phyloP scores from a whole-genome alignment of 2,329 filamentous ascomycete genomes.

The Erysiphe neolycopersici region DNA sequence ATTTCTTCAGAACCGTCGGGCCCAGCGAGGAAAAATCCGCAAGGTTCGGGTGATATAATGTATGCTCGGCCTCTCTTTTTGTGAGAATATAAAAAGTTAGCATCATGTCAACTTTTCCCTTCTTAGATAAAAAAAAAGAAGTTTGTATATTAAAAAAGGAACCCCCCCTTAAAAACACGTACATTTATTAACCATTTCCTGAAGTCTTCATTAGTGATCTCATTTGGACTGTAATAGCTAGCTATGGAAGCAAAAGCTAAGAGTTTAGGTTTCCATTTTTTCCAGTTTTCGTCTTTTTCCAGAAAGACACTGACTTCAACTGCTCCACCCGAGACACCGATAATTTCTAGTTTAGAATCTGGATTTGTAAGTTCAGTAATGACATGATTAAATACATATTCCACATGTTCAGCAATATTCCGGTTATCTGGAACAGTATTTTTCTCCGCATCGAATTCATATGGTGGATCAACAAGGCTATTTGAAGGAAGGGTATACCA shows the following conservation, averaged over 20 bases:
- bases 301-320: conserved; percentile 31
- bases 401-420: conserved; percentile 31
- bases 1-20: conserved; percentile 16
- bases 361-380: conserved; percentile 22
- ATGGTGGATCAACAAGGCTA: conserved; percentile 31
- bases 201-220: conserved; percentile 20
- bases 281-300: conserved; percentile 25
- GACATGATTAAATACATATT: conserved; percentile 37
- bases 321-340: conserved; percentile 43
- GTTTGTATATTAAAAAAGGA: too few relatives aligned
- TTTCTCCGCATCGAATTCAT: conserved; percentile 22
- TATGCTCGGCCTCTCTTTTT: conserved; percentile 33
- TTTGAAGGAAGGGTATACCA: conserved; percentile 33
- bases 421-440: conserved; percentile 38
- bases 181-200: conserved; percentile 21
- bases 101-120: neutral
- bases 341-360: conserved; percentile 34
- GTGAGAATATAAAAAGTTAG: conserved; percentile 2
- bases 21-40: conserved; percentile 26
- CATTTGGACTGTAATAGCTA: conserved; percentile 16
- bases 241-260: conserved; percentile 24
- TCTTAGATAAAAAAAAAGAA: neutral
- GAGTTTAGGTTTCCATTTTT: conserved; percentile 18
- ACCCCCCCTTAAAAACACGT: neutral
- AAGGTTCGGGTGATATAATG: conserved; percentile 22